Conservation (phyloP, 495 filamentous ascomycete genomes). For the Hamigera avellanea region DNA sequence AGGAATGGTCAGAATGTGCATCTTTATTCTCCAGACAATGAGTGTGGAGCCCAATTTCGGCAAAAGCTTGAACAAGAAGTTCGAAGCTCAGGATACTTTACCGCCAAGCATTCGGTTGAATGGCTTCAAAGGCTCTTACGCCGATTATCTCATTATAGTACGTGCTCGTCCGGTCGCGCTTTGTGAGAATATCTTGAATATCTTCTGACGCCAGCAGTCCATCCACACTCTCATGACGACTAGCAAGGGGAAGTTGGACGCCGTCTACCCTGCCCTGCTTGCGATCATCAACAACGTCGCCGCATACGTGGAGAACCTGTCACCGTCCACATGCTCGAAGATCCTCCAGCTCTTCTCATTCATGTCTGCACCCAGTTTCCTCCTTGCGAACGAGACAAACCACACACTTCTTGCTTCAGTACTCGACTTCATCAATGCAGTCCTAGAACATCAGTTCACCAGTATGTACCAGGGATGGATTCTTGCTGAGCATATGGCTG, state of each 20-base stretch:
- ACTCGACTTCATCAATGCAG: conserved; percentile 82
- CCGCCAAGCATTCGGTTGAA: conserved; percentile 68
- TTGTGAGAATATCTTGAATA: not conserved
- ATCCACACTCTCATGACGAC: conserved; percentile 86
- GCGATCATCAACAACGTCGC: conserved; percentile 90
- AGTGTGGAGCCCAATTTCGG: conserved; percentile 91
- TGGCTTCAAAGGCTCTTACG: conserved; percentile 84
- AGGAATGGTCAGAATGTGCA: conserved; percentile 89
- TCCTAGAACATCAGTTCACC: conserved; percentile 83
- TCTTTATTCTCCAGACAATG: conserved; percentile 90
- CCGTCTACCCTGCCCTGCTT: conserved; percentile 85
- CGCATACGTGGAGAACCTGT: conserved; percentile 67
- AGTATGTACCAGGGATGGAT: conserved; percentile 37
- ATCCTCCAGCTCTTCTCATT: conserved; percentile 81
- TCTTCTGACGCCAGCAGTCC: conserved; percentile 48
- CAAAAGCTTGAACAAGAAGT: conserved; percentile 75
- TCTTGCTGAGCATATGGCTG: conserved; percentile 4
- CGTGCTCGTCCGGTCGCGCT: not conserved
- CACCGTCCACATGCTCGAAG: conserved; percentile 64
- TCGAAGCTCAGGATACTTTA: conserved; percentile 81
- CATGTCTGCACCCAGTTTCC: conserved; percentile 89
- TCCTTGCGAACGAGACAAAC: conserved; percentile 93
- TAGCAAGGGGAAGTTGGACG: conserved; percentile 82
- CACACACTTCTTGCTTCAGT: conserved; percentile 71
- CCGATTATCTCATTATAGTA: conserved; percentile 84